These are phyloP conservation scores for Phytopythium mirpurense DNA, from an alignment of 352 stramenopile genomes.

Conservation along the genomic window DNA sequence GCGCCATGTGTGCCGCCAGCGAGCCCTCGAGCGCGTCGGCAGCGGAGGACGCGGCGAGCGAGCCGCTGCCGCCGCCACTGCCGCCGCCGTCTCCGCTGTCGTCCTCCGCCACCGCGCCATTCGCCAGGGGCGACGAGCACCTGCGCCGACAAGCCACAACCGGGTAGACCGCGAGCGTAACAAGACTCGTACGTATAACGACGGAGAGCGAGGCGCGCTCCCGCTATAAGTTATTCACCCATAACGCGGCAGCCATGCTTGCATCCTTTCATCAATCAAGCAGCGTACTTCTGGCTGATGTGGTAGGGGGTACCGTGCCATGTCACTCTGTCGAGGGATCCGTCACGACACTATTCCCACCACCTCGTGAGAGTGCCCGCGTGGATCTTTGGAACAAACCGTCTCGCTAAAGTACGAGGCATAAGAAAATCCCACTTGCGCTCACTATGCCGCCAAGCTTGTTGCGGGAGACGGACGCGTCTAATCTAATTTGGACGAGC, in stretches of 20 bases:
- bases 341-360: neutral
- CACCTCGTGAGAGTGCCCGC: neutral
- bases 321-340: too few relatives aligned
- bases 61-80: neutral
- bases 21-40: constrained; percentile 5
- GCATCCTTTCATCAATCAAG: too few relatives aligned
- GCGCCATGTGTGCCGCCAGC: constrained; percentile 3
- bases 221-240: constrained; percentile 1
- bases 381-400: neutral
- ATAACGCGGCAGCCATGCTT: neutral
- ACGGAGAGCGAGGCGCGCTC: neutral
- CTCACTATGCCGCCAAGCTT: neutral
- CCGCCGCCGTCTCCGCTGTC: constrained; percentile 12
- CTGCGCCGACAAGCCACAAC: neutral
- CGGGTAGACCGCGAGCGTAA: neutral
- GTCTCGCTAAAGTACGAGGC: neutral
- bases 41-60: neutral
- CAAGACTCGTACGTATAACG: neutral
- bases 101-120: neutral
- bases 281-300: too few relatives aligned
- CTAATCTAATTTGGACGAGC: too few relatives aligned
- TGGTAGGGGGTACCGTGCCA: too few relatives aligned
- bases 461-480: neutral
- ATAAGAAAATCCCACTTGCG: neutral
- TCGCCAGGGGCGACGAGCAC: neutral